Percentiles rank a stretch among this genome's conserved stretches.
Conservation (phyloP, 306 rosid species). For the Hippophae tibetana region DNA sequence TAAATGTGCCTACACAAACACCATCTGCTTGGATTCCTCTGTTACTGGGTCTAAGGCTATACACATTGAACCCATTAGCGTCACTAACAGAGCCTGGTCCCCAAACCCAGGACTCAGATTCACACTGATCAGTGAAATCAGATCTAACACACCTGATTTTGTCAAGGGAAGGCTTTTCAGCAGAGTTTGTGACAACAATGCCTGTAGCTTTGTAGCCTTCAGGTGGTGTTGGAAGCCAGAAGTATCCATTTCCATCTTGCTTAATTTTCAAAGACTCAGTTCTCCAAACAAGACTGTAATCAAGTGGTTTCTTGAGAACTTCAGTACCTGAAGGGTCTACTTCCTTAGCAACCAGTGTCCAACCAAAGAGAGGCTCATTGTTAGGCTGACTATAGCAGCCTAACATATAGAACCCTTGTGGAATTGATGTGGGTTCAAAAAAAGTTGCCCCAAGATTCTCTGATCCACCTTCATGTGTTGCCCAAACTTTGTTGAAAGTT, state of each 20-base stretch:
- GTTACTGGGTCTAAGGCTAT: conserved; percentile 38
- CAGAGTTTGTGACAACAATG: conserved; percentile 41
- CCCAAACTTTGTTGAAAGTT: conserved; percentile 54
- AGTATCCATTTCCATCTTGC: conserved; percentile 38
- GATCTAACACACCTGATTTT: conserved; percentile 46
- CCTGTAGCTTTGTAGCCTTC: conserved; percentile 64
- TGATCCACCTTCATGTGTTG: conserved; percentile 47
- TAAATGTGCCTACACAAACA: conserved; percentile 49
- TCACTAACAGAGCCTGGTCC: conserved; percentile 23
- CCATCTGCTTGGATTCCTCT: conserved; percentile 41
- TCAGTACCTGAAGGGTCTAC: conserved; percentile 10
- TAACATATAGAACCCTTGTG: conserved; percentile 52
- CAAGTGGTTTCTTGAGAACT: conserved; percentile 37
- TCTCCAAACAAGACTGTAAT: conserved; percentile 55
- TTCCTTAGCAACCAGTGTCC: conserved; percentile 51
- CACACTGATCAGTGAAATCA: conserved; percentile 54
- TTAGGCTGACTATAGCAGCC: conserved; percentile 64
- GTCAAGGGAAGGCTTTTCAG: conserved; percentile 47
- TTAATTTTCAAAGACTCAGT: conserved; percentile 29
- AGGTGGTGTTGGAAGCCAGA: conserved; percentile 65
- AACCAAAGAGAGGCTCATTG: conserved; percentile 53
- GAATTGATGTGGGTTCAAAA: conserved; percentile 62
- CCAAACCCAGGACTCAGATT: conserved; percentile 51
- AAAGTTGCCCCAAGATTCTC: conserved; percentile 42
- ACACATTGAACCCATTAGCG: conserved; percentile 33